Percentiles rank a stretch among this genome's conserved stretches.
Evolutionary conservation across 352 stramenopile genomes (phyloP).

Genomic region (Albugo laibachii): DNA sequence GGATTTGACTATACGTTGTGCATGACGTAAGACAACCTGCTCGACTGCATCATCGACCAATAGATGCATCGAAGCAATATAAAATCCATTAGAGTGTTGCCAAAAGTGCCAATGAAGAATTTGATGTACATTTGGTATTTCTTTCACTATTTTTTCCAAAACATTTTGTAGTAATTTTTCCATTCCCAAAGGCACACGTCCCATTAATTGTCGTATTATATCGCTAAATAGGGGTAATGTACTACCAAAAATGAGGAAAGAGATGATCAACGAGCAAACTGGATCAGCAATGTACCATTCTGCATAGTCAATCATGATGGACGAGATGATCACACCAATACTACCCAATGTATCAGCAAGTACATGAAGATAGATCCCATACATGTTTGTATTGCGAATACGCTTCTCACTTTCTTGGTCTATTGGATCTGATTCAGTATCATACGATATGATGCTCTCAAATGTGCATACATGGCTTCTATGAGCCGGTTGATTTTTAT

Average conservation of each 20-base stretch:
- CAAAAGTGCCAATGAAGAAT: constrained; percentile 57
- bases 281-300: constrained; percentile 71
- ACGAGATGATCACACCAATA: constrained; percentile 78
- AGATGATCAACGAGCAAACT: constrained; percentile 63
- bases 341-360: constrained; percentile 76
- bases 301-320: constrained; percentile 66
- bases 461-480: not conserved
- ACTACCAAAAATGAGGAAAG: constrained; percentile 66
- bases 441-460: not conserved
- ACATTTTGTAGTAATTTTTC: constrained; percentile 20
- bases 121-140: constrained; percentile 18
- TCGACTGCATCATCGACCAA: constrained; percentile 25
- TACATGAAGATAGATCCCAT: constrained; percentile 81
- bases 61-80: constrained; percentile 37
- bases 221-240: constrained; percentile 58
- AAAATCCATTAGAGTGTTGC: constrained; percentile 40
- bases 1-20: constrained; percentile 12
- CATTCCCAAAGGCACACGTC: constrained; percentile 38
- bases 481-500: not conserved
- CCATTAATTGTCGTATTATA: constrained; percentile 46
- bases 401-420: not conserved
- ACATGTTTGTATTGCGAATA: constrained; percentile 74
- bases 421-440: not conserved
- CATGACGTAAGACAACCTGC: constrained; percentile 30
- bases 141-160: constrained; percentile 23